phyloP scores from a whole-genome alignment of 176 grass and related monocot genomes.

The Avena atlantica region DNA sequence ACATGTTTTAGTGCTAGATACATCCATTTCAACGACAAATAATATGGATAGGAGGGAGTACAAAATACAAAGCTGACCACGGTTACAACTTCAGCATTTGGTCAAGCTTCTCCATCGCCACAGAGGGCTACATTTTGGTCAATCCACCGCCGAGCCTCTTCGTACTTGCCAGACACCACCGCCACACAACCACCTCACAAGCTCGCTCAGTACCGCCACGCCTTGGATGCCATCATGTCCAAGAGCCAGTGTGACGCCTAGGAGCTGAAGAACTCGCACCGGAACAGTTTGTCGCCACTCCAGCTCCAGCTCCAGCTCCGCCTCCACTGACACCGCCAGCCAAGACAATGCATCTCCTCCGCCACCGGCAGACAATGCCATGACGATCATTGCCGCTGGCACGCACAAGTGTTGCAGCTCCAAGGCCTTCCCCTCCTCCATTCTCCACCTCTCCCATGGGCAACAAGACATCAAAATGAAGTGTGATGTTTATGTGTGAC shows the following conservation, averaged over 20 bases:
- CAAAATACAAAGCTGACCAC: background rate
- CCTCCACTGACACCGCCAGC: background rate
- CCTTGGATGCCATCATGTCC: slow-evolving; percentile 1
- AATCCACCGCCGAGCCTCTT: background rate
- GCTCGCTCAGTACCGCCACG: background rate
- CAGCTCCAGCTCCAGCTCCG: slow-evolving; percentile 10
- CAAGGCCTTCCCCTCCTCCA: background rate
- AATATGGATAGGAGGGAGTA: too few relatives aligned
- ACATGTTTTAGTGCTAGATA: too few relatives aligned
- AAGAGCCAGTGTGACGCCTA: slow-evolving; percentile 11
- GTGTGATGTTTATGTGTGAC: background rate
- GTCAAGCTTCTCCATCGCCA: slow-evolving; percentile 36
- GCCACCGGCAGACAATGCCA: too few relatives aligned
- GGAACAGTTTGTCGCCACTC: background rate
- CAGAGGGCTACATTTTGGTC: background rate
- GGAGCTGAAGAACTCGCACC: slow-evolving; percentile 78
- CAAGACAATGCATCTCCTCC: too few relatives aligned
- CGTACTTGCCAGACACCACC: background rate
- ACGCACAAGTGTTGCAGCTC: background rate
- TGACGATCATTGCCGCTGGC: background rate
- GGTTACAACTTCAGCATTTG: slow-evolving; percentile 52
- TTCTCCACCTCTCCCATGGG: slow-evolving; percentile 24
- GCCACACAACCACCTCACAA: slow-evolving; percentile 21
- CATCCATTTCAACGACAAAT: too few relatives aligned
- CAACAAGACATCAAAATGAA: background rate